Base-by-base conservation (phyloP, 1,284 basidiomycete genomes). In the Irpex sp. region DNA sequence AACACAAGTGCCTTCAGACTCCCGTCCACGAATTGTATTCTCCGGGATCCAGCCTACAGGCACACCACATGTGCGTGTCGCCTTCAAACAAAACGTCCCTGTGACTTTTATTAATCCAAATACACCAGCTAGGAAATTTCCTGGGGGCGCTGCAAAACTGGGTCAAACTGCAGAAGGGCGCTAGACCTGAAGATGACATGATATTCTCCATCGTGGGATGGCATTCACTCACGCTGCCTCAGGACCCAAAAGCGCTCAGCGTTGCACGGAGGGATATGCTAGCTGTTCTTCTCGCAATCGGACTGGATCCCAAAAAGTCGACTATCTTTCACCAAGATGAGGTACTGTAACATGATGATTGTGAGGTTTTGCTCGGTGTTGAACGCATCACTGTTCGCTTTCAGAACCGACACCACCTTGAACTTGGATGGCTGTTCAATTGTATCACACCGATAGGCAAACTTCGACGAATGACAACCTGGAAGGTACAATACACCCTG, bases 221-320 rank as follows among this genome's bases (percentile, higher is more conserved):
- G 83, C 95, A 97, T 75, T 93, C 94, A 8, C 82, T 97, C 69
- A 97, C 95, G 0, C 78, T 97, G n/a, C 93, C 94, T 4, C 93
- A 96, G 81, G 80, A 93, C 71, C 92, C 94, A 0, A 74, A 76
- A 38, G 74, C 77, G n/a, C 80, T 97, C 15, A 77, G 79, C 6
- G 71, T 77, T 3, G 85, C 96, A 58, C 78, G 92, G 47, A 81
- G 83, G 55, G 90, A 97, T 62, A 91, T 94, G 84, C 79, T 97
- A 58, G 94, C 95, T 0, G 86, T 87, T 1, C 76, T 98, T 4
- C 79, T 98, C 5, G 93, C 96, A 0, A 84, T 95, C 61, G 96
- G 96, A 0, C 81, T 98, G 34, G 89, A 96, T 72, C 91, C 92
- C 0, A 79, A 87, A 57, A 79, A 89, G 58, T 92, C 88, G 6